phyloP scores from a whole-genome alignment of 2,329 filamentous ascomycete genomes.

The Colletotrichum salicis region DNA sequence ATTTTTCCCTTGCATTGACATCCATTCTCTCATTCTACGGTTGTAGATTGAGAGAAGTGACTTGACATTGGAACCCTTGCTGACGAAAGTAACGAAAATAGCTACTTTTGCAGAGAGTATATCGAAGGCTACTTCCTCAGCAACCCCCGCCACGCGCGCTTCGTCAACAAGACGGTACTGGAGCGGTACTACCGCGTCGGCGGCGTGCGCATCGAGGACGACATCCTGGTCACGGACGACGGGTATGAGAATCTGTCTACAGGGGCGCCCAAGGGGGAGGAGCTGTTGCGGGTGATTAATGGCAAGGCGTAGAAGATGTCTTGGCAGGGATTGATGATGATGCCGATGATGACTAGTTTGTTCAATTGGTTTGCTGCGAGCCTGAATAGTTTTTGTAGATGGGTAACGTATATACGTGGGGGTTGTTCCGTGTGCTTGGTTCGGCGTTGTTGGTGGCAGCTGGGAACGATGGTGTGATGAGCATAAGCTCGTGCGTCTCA shows the following conservation, averaged over 20 bases:
- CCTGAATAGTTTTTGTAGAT: no score
- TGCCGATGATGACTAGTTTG: no score
- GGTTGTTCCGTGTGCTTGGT: no score
- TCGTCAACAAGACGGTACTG: slow-evolving; percentile 73
- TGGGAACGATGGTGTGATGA: no score
- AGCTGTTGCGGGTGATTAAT: slow-evolving; percentile 73
- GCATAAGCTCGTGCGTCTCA: no score
- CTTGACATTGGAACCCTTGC: neutral
- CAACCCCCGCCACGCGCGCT: slow-evolving; percentile 66
- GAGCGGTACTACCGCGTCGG: slow-evolving; percentile 81
- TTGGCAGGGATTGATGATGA: neutral
- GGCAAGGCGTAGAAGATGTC: slow-evolving; percentile 35
- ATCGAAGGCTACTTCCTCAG: slow-evolving; percentile 76
- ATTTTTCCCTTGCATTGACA: neutral
- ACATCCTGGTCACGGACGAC: slow-evolving; percentile 80
- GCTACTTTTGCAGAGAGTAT: slow-evolving; percentile 80
- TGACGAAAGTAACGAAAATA: slow-evolving; percentile 40
- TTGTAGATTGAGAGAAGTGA: neutral
- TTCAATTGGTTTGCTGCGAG: no score
- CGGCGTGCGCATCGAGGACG: slow-evolving; percentile 93
- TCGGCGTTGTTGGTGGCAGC: no score
- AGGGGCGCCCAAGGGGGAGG: slow-evolving; percentile 76
- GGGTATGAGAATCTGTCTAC: slow-evolving; percentile 87
- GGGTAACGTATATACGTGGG: no score
- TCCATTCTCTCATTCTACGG: no score